phyloP scores from a whole-genome alignment of 2,329 filamentous ascomycete genomes.

The Alternaria triticimaculans region DNA sequence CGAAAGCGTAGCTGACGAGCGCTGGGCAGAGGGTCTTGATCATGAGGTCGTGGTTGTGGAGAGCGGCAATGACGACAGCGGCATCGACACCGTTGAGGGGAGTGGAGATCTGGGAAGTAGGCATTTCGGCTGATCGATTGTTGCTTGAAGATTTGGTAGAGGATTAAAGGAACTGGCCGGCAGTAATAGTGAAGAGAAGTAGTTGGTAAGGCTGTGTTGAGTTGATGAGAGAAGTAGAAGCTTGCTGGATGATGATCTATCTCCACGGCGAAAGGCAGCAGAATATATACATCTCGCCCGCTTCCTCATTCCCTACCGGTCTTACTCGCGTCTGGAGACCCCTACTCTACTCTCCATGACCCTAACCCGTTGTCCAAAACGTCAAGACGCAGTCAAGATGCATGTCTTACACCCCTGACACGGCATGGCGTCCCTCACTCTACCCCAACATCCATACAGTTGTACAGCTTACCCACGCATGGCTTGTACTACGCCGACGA shows the following conservation, averaged over 20 bases:
- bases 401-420: constrained; percentile 11
- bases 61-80: constrained; percentile 39
- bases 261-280: not conserved
- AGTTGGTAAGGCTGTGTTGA: not conserved
- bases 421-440: constrained; percentile 1
- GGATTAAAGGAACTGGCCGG: constrained; percentile 1
- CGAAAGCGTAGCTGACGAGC: constrained; percentile 43
- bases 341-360: not conserved
- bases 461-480: constrained; percentile 2
- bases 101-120: constrained; percentile 48
- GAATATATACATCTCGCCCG: constrained; percentile 9
- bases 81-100: constrained; percentile 35
- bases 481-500: constrained; percentile 7
- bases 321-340: not conserved
- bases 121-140: constrained; percentile 29
- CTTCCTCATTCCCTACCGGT: not conserved
- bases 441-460: not conserved
- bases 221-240: constrained; percentile 8
- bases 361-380: constrained; percentile 7
- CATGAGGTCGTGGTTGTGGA: constrained; percentile 51
- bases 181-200: not conserved
- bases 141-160: not conserved
- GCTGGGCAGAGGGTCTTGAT: constrained; percentile 49
- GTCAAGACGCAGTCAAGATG: constrained; percentile 12
- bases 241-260: constrained; percentile 5